These are phyloP conservation scores for Westerdykella ornata DNA, from an alignment of 2,329 filamentous ascomycete genomes.

Conservation along the genomic window DNA sequence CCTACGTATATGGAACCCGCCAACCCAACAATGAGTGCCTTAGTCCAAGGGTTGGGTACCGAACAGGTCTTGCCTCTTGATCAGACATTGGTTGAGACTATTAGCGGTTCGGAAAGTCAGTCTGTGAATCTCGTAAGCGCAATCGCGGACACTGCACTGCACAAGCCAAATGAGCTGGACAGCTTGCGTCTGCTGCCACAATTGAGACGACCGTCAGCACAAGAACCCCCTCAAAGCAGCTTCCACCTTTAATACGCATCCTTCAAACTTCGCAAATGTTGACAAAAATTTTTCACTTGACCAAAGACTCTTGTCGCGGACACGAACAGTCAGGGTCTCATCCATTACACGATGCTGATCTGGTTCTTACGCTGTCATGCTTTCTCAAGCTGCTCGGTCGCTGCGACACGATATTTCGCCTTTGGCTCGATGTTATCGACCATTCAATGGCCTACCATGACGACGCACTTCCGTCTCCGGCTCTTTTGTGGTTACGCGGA, in stretches of 20 bases:
- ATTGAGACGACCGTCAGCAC: background rate
- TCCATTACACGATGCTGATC: background rate
- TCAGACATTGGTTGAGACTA: too few relatives aligned
- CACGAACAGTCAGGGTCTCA: background rate
- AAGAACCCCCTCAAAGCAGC: background rate
- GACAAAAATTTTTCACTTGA: background rate
- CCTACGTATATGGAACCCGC: background rate
- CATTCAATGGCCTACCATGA: too few relatives aligned
- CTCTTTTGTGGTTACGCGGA: background rate
- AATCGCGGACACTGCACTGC: too few relatives aligned
- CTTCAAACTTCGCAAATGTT: background rate
- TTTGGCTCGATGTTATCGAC: background rate
- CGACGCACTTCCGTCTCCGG: background rate
- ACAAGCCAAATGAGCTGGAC: too few relatives aligned
- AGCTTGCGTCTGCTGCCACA: background rate
- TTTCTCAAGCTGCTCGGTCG: slow-evolving; percentile 1
- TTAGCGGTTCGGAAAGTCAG: too few relatives aligned
- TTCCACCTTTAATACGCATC: background rate
- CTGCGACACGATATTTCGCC: background rate
- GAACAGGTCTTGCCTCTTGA: too few relatives aligned
- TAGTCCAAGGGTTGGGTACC: too few relatives aligned
- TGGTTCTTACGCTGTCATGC: background rate
- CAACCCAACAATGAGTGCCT: background rate
- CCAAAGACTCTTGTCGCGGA: background rate
- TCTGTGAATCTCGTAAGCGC: too few relatives aligned